Evolutionary conservation across 495 filamentous ascomycete species (phyloP), one percentile per base, ranked within the genome.

Genomic region (Cercophora scortea): DNA sequence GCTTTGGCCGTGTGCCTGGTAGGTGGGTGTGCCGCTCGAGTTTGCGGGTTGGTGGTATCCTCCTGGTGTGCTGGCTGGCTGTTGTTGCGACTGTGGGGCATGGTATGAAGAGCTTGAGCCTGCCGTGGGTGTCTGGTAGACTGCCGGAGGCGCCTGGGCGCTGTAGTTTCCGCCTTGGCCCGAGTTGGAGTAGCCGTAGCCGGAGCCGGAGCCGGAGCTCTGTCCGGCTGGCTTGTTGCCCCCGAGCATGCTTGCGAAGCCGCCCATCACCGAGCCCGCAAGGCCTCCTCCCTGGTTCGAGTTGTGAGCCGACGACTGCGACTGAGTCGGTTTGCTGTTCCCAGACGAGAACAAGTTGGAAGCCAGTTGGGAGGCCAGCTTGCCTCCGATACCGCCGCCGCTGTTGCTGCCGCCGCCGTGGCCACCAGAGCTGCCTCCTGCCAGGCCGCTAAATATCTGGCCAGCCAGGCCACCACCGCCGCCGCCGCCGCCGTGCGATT

Each of bases 161-260:
- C 54, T 70, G 54, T 81, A 81, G 35, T 63, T 61, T 16, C 73
- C 67, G 38, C 61, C 42, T 34, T 69, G 62, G 8, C 71, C 71
- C 5, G 58, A 46, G 52, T 78, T 76, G 19, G 78, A 79, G 59
- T 81, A 81, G 35, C 78, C 78, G 59, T 68, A 81, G 54, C 25
- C 25, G 25, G 25, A 81, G 35, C 78, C 78, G 59, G 68, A 81
- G 54, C 25, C 25, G 25, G 25, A 25, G 25, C 25, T 25, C 25
- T 61, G 70, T 50, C 73, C 42, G 12, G 63, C 61, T 34, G 67
- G 67, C 49, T 67, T 25, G 25, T 25, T 65, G 4, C 68, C 64
- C 13, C 72, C 68, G 53, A 76, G 71, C 50, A 76, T 61, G 46
- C 58, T 65, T 5, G 68, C 59, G 11, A 75, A 67, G 9, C 71